Evolutionary conservation across 1,284 basidiomycete genomes (phyloP), one percentile per base, ranked within the genome.

Genomic region (Albatrellus sp.): DNA sequence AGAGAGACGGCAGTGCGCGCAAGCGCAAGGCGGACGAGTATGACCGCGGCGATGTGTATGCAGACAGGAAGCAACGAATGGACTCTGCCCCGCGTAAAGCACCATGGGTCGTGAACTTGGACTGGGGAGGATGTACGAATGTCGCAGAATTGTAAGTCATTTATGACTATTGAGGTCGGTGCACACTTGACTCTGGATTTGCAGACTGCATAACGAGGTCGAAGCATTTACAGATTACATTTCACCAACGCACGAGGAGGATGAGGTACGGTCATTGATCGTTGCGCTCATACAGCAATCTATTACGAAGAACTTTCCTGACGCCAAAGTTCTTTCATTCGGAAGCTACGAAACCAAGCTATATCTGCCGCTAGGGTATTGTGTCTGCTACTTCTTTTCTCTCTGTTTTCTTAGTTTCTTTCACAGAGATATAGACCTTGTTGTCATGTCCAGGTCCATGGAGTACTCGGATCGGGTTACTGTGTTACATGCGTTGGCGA

Each of bases 291-390:
- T 98, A 45, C 72, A 80, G 2, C 69, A 70, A 12, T 77, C 80
- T 3, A 73, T 98, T 40, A 67, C 64, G 12, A 59, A 64, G 16
- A 62, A 69, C 19, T 97, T 89, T 67, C 75, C 80, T 0, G 90
- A 94, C 54, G 90, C 92, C 8, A 64, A 76, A 34, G 83, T 98
- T 5, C 64, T 77, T 45, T 84, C 92, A 0, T 99, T 98, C 60
- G 94, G 94, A 13, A 91, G 87, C 55, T 96, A 87, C 59, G 84
- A 88, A 57, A 99, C 94, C 9, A 90, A 91, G 57, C 68, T 98
- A 20, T 99, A 99, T 61, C 72, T 98, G 11, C 94, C 94, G 1
- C 71, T 77, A 50, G 94, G 92, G 91, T 93, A 59, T 20, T n/a
- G 10, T 28, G 14, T 14, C 14, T 44, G 41, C 19, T 31, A 31